Base-by-base conservation (phyloP, 169 alveolate genomes). In the Theileria orientalis region DNA sequence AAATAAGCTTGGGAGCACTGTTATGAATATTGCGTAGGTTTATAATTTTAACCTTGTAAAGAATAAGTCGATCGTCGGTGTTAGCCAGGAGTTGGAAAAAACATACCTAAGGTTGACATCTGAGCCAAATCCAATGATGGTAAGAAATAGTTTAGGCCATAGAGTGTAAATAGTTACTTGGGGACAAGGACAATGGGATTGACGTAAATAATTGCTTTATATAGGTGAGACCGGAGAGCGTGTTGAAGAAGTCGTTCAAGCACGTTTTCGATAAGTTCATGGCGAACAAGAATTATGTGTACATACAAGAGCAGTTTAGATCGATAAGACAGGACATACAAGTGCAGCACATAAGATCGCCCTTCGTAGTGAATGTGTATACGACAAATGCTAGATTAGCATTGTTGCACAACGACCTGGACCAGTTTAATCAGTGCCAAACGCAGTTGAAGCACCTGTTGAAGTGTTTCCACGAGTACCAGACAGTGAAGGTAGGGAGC, bases 381-480 rank as follows among this genome's bases (percentile, higher is more conserved):
- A 97, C 96, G 76, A 89, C 96, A 19, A 94, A 95, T 64, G 98
- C 98, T 3, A 83, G 98, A 23, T 76, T 96, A n/a, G 97, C 98
- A 11, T 76, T 96, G 61, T 94, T 93, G 68, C 85, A 92, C 60
- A 92, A 91, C 25, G 99, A 96, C 86, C 75, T 96, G 37, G 98
- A 94, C 57, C 97, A 96, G 68, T 96, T 94, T 63, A 94, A 94
- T 76, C 96, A 94, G 74, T 96, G 99, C 74, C 96, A 95, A 69
- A 94, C 97, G 44, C 95, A 95, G 70, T 91, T 96, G 25, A 85
- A 79, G 46, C 93, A 94, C 54, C 78, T 95, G 33, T 91, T 91
- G 33, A 2, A 60, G 14, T 44, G 23, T 13, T 52, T 54, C 25
- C 29, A 63, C n/a, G 59, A 63, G n/a, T 63, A 37, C 37, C 66